phyloP scores from a whole-genome alignment of 177 flowering plant species.

The Vitis hybrid region DNA sequence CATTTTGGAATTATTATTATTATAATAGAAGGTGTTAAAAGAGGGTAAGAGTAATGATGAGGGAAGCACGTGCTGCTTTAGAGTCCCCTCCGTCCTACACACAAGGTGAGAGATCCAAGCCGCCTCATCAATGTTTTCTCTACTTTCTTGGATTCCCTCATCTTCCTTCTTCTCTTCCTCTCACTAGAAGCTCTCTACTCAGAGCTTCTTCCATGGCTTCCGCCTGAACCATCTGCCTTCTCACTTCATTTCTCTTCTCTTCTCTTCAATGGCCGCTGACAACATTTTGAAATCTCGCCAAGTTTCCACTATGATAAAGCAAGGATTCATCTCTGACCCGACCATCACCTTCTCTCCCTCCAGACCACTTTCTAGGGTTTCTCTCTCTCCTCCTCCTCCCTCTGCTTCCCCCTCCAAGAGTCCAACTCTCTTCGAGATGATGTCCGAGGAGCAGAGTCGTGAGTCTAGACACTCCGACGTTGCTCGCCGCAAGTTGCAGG shows the following conservation, averaged over 20 bases:
- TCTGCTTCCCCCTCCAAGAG: constrained; percentile 22
- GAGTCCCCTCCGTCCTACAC: no score
- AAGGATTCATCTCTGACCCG: constrained; percentile 76
- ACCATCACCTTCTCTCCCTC: constrained; percentile 53
- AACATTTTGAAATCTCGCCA: constrained; percentile 33
- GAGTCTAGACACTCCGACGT: constrained; percentile 33
- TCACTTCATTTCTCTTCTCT: background rate
- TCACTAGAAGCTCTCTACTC: no score
- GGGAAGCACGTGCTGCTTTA: no score
- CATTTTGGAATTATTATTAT: no score
- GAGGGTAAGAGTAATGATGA: no score
- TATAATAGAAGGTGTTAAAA: no score
- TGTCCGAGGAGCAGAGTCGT: constrained; percentile 62
- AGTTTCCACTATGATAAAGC: constrained; percentile 81
- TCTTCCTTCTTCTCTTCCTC: no score
- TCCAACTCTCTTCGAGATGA: constrained; percentile 84
- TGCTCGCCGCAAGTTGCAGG: constrained; percentile 34
- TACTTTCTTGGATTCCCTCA: no score
- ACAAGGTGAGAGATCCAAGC: no score
- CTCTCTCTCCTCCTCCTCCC: constrained; percentile 21
- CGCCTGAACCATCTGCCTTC: no score
- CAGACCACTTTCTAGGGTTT: constrained; percentile 24
- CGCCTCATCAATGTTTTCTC: no score
- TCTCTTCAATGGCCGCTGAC: constrained; percentile 18
- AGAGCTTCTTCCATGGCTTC: no score